Evolutionary conservation across 352 stramenopile genomes (phyloP).

Genomic region (Aphanomyces astaci): DNA sequence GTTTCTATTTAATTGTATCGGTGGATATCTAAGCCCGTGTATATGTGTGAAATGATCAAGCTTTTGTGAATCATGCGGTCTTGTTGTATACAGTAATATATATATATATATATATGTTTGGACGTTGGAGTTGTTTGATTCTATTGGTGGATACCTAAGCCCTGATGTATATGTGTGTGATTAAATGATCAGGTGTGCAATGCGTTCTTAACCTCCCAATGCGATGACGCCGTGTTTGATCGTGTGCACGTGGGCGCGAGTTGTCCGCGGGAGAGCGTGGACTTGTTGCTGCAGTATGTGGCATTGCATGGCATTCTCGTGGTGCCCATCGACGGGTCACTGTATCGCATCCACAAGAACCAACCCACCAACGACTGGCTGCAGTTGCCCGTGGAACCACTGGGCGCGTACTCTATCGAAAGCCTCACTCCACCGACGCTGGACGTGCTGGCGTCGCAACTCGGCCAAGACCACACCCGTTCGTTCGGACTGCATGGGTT

Average conservation of each 20-base stretch:
- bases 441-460: neutral
- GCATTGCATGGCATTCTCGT: slow-evolving; percentile 11
- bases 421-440: slow-evolving; percentile 15
- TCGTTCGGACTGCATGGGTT: slow-evolving; percentile 17
- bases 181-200: slow-evolving; percentile 22
- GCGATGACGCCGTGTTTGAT: neutral
- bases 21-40: too few species aligned
- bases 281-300: slow-evolving; percentile 16
- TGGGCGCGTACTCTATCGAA: slow-evolving; percentile 11
- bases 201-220: slow-evolving; percentile 13
- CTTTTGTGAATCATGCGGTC: too few species aligned
- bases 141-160: too few species aligned
- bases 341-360: slow-evolving; percentile 20
- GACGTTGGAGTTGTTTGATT: too few species aligned
- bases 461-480: too few species aligned
- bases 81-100: too few species aligned
- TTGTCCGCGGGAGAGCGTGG: slow-evolving; percentile 17
- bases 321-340: slow-evolving; percentile 9
- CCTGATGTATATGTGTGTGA: too few species aligned
- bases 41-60: too few species aligned
- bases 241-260: slow-evolving; percentile 17
- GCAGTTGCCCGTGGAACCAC: neutral
- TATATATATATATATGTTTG: neutral
- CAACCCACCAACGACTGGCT: slow-evolving; percentile 1
- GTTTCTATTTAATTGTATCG: too few species aligned